phyloP scores from a whole-genome alignment of 768 basidiomycete species.

The Mycena vulgaris region DNA sequence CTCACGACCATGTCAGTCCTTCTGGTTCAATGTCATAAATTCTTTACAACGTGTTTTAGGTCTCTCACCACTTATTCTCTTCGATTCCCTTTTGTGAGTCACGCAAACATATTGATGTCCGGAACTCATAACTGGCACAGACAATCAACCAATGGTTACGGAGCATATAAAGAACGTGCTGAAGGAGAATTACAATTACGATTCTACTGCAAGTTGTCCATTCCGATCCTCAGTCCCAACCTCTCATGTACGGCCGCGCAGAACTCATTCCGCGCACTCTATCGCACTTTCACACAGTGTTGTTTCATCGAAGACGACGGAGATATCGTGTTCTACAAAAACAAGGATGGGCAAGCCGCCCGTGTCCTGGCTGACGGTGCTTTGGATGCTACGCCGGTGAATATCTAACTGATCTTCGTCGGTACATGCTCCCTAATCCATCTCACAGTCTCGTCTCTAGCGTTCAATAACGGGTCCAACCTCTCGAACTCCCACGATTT shows the following conservation, averaged over 20 bases:
- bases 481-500: slow-evolving; percentile 70
- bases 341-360: slow-evolving; percentile 59
- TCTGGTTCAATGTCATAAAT: neutral
- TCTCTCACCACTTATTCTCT: slow-evolving; percentile 75
- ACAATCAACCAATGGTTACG: slow-evolving; percentile 66
- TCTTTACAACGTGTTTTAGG: slow-evolving; percentile 47
- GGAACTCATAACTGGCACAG: slow-evolving; percentile 43
- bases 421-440: slow-evolving; percentile 80
- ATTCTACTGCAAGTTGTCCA: slow-evolving; percentile 62
- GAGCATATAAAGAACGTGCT: slow-evolving; percentile 64
- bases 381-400: slow-evolving; percentile 2
- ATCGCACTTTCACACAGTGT: slow-evolving; percentile 73
- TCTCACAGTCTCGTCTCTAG: slow-evolving; percentile 70
- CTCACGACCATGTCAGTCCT: slow-evolving; percentile 33
- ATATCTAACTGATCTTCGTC: slow-evolving; percentile 17
- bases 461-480: slow-evolving; percentile 82
- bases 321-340: slow-evolving; percentile 69
- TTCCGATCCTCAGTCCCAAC: neutral
- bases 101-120: slow-evolving; percentile 15
- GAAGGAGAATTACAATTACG: slow-evolving; percentile 70
- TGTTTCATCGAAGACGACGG: slow-evolving; percentile 72
- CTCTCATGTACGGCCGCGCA: slow-evolving; percentile 26
- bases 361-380: slow-evolving; percentile 29
- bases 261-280: slow-evolving; percentile 60
- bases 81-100: slow-evolving; percentile 72